These are phyloP conservation scores for Sarcodon aspratus DNA, from an alignment of 768 basidiomycete species.

Conservation along the genomic window DNA sequence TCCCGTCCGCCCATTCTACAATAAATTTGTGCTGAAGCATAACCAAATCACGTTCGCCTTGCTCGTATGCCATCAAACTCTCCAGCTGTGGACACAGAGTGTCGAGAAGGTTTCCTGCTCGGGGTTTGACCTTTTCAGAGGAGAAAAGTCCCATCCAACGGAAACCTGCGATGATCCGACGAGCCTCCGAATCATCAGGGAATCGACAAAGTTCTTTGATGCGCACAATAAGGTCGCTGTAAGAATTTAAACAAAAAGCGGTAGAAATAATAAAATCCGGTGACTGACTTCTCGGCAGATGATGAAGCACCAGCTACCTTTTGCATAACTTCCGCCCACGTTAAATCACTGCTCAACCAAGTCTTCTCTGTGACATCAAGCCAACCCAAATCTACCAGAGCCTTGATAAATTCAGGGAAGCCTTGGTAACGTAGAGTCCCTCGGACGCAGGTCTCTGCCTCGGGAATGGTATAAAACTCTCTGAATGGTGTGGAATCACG, in stretches of 20 bases:
- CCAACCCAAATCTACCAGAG: conserved; percentile 83
- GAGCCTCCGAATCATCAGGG: conserved; percentile 56
- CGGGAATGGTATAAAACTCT: conserved; percentile 87
- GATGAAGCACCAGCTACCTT: conserved; percentile 59
- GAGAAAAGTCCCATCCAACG: conserved; percentile 94
- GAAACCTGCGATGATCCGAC: conserved; percentile 80
- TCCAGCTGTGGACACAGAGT: conserved; percentile 89
- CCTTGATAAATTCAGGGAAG: conserved; percentile 90
- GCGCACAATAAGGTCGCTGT: conserved; percentile 61
- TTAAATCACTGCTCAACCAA: conserved; percentile 64
- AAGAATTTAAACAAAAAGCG: neutral
- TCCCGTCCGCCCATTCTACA: conserved; percentile 81
- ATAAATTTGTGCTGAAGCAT: conserved; percentile 98
- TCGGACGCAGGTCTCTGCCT: conserved; percentile 85
- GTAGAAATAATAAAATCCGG: neutral
- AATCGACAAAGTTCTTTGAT: conserved; percentile 64
- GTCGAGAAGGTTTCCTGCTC: conserved; percentile 75
- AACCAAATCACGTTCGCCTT: conserved; percentile 88
- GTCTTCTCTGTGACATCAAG: conserved; percentile 65
- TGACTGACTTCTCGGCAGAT: conserved; percentile 52
- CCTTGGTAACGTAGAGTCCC: conserved; percentile 94
- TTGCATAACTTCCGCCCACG: conserved; percentile 80
- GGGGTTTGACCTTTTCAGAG: conserved; percentile 41
- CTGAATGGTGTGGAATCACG: conserved; percentile 86
- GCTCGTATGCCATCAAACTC: conserved; percentile 83